Conservation (phyloP, 441 rosid genomes). For the Syzygium malaccense region DNA sequence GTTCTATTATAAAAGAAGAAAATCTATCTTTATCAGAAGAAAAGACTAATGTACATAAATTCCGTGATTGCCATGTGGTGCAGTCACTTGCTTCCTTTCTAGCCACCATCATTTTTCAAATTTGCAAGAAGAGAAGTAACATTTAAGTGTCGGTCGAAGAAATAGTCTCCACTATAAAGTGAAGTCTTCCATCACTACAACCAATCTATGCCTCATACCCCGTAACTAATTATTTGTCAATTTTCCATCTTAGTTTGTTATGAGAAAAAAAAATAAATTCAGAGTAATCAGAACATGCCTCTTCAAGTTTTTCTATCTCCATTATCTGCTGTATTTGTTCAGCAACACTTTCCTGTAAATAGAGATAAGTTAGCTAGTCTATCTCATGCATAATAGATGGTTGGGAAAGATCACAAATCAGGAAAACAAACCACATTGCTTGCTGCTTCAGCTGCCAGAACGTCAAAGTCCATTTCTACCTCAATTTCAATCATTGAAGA, state of each 20-base stretch:
- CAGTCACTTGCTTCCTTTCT: not conserved
- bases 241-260: too few relatives aligned
- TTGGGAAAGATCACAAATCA: not conserved
- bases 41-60: not conserved
- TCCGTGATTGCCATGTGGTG: not conserved
- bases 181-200: not conserved
- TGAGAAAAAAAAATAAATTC: too few relatives aligned
- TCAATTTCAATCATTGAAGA: slow-evolving; percentile 97
- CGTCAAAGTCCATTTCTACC: slow-evolving; percentile 90
- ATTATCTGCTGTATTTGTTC: too few relatives aligned
- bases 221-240: too few relatives aligned
- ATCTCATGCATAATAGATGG: not conserved
- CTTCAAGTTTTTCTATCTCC: too few relatives aligned
- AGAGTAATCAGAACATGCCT: too few relatives aligned
- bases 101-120: not conserved
- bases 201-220: too few relatives aligned
- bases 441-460: slow-evolving; percentile 90
- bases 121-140: not conserved
- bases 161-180: not conserved
- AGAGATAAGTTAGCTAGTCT: too few relatives aligned
- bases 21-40: not conserved
- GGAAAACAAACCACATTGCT: slow-evolving; percentile 52
- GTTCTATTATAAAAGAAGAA: not conserved
- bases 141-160: not conserved
- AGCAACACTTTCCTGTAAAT: too few relatives aligned